Evolutionary conservation across 768 basidiomycete genomes (phyloP).

Genomic region (Terana coerulea): DNA sequence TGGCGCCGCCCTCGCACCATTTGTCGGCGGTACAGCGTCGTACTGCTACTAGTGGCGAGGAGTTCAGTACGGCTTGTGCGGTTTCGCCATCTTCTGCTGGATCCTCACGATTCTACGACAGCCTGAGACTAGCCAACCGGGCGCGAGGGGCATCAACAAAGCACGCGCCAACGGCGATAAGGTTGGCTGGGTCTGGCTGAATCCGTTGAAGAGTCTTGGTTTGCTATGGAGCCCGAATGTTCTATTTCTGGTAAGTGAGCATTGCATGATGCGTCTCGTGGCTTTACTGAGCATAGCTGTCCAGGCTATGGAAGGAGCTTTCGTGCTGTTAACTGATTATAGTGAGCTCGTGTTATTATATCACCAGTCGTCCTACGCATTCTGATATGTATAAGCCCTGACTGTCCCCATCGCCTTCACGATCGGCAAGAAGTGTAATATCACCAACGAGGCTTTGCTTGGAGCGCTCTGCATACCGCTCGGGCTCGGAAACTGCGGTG

Average conservation of each 20-base stretch:
- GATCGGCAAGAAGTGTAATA: constrained; percentile 48
- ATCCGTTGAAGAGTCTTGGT: constrained; percentile 50
- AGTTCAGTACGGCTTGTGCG: constrained; percentile 47
- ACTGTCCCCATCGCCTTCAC: constrained; percentile 65
- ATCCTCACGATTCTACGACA: constrained; percentile 40
- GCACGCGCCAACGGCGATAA: constrained; percentile 8
- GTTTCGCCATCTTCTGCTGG: constrained; percentile 37
- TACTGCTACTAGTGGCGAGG: constrained; percentile 65
- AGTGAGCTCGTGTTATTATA: constrained; percentile 37
- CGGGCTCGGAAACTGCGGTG: constrained; percentile 59
- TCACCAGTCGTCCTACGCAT: too few species aligned
- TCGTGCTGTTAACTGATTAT: constrained; percentile 25
- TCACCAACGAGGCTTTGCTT: constrained; percentile 53
- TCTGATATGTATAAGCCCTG: constrained; percentile 37
- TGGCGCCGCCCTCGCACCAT: constrained; percentile 59
- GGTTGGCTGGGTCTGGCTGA: constrained; percentile 42
- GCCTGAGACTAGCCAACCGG: constrained; percentile 70
- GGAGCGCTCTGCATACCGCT: constrained; percentile 58
- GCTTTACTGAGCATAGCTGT: not conserved
- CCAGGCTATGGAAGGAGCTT: constrained; percentile 38
- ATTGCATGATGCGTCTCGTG: too few species aligned
- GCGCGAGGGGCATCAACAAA: constrained; percentile 51
- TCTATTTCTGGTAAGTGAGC: constrained; percentile 48
- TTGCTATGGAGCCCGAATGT: constrained; percentile 61
- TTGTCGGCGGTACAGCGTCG: constrained; percentile 51